Evolutionary conservation across 2,329 filamentous ascomycete species (phyloP), one percentile per base, ranked within the genome.

Genomic region (Orbilia oligospora): DNA sequence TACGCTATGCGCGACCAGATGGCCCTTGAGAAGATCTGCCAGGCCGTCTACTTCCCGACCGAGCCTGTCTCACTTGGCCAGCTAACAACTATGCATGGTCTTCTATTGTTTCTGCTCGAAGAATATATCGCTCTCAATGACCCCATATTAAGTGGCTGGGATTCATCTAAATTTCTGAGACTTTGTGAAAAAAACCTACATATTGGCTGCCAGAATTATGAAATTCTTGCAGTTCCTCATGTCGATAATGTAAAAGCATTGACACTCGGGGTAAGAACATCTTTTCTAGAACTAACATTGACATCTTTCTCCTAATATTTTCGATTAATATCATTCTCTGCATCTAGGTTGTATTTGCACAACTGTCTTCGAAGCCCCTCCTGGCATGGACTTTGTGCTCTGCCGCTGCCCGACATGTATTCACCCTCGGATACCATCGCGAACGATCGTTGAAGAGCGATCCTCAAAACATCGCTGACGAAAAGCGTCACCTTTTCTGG

Each of bases 191-290:
- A 72, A 51, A 78, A 78, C 18, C 20, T 78, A 8, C 75, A 78
- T n/a, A 78, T 78, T 9, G 75, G 75, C 12, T 78, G 75, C 41
- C 75, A 78, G 55, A 78, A 68, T 46, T 78, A 78, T n/a, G 75
- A 78, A 38, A 63, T 78, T 14, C 22, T 72, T 0, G 75, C 75
- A 5, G 75, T 78, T 0, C 75, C 75, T 20, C 33, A 58, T 51
- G 38, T 72, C 6, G 75, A 78, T 10, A 78, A 78, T 18, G 49
- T 78, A 18, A 71, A 72, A 18, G 68, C 75, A 24, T 46, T 78
- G 2, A 41, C 68, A 4, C 64, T 78, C 10, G 75, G 75, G 18
- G 75, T 78, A 36, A 63, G 73, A 53, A 24, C 3, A 22, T 27
- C 53, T 10, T 9, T 30, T 8, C 8, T 14, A 46, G 20, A 61